Base-by-base conservation (phyloP, 257 asterid species). In the Verbascum thapsus region DNA sequence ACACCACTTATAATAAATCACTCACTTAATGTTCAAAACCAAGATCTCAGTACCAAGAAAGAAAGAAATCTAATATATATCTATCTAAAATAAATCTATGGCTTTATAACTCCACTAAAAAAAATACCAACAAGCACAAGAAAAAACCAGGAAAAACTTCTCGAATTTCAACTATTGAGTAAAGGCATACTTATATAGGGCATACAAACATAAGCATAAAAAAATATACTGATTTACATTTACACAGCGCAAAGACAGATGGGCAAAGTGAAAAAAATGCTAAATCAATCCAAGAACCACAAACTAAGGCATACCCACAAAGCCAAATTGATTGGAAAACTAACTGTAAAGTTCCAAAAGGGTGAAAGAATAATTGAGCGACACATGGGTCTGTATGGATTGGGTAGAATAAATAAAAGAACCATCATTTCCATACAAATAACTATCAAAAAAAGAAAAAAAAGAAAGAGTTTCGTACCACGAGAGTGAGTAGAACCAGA, bases 251-350 rank as follows among this genome's bases (percentile, higher is more conserved):
- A 54, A 11, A 43, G 17, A 37, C 58, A 48, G 51, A 18, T 19
- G 53, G 9, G 20, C 71, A 62, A 71, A n/a, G n/a, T 39, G 15
- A 58, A 23, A 41, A 66, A 13, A 42, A 39, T 18, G 56, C 64
- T 38, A 57, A 59, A 68, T 39, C 68, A 77, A 51, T 32, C 30
- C 45, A 44, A 54, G 41, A 37, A 60, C 6, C 16, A 16, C 69
- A 26, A 61, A 67, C 38, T 20, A 66, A 68, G 69, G 16, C 55
- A 69, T 23, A 68, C 79, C 73, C 81, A 77, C 80, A 70, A 59
- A 74, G 19, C 45, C 53, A 63, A 74, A 71, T 68, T 49, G 64
- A 70, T 23, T 19, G 23, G 15, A 64, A 77, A 43, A 73, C 52
- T 18, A 73, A 66, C 68, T 66, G 74, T 68, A 79, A 76, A 75